A percentile compares a stretch with the other conserved stretches of the same genome.
phyloP scores from a whole-genome alignment of 495 filamentous ascomycete genomes.

The Penicillium coprophilum region DNA sequence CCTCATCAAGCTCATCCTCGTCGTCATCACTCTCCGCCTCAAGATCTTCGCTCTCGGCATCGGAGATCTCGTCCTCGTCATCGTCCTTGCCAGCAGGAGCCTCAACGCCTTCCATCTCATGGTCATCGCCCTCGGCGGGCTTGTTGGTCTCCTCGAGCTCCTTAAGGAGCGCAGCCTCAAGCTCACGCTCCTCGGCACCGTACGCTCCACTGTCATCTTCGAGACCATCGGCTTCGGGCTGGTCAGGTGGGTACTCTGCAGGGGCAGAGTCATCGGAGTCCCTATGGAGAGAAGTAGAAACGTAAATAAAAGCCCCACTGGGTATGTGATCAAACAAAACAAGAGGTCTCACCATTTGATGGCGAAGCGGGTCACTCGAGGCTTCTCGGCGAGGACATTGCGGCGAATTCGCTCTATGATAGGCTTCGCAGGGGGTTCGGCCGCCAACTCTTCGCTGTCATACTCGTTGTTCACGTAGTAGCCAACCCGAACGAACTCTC shows the following conservation, averaged over 20 bases:
- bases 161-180: conserved; percentile 53
- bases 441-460: conserved; percentile 80
- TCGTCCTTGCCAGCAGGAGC: conserved; percentile 54
- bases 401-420: conserved; percentile 86
- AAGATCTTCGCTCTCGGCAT: conserved; percentile 93
- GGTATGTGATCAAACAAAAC: not conserved
- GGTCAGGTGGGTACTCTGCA: conserved; percentile 93
- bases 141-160: conserved; percentile 61
- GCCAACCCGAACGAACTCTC: conserved; percentile 96
- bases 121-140: conserved; percentile 59
- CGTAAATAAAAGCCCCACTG: conserved; percentile 7
- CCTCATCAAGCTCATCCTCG: conserved; percentile 79
- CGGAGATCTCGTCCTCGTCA: conserved; percentile 74
- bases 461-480: conserved; percentile 99
- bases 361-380: conserved; percentile 93
- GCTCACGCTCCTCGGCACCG: conserved; percentile 69
- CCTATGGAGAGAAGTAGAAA: conserved; percentile 51
- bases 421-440: conserved; percentile 86
- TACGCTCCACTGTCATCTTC: conserved; percentile 84
- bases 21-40: conserved; percentile 90
- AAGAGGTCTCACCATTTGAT: conserved; percentile 82
- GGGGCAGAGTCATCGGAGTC: conserved; percentile 95
- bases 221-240: conserved; percentile 86
- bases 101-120: conserved; percentile 80
- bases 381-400: conserved; percentile 95